These are phyloP conservation scores for Alisma plantagoaquatica DNA, from an alignment of 106 monocot species.

Conservation along the genomic window DNA sequence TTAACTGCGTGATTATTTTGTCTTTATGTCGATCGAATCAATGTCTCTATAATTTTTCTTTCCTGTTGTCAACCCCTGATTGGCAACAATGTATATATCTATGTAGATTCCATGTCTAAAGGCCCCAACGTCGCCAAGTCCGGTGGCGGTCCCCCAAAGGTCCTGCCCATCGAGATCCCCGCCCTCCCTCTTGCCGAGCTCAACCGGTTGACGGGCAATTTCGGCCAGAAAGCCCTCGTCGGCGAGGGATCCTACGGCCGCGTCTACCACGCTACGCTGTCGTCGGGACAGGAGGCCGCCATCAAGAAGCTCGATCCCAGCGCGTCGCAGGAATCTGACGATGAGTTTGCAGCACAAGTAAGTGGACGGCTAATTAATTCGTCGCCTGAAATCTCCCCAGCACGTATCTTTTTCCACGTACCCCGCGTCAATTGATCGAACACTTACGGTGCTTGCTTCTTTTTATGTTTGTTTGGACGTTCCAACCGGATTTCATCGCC, in stretches of 20 bases:
- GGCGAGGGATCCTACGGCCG: constrained; percentile 93
- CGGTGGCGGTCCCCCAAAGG: constrained; percentile 39
- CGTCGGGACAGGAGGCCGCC: constrained; percentile 41
- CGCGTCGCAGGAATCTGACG: constrained; percentile 53
- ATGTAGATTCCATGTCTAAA: constrained; percentile 37
- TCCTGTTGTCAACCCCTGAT: no score
- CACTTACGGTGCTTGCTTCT: no score
- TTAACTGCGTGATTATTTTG: no score
- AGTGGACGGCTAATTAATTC: no score
- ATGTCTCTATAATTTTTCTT: no score
- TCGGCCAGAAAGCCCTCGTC: constrained; percentile 52
- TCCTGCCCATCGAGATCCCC: constrained; percentile 69
- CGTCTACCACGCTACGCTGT: constrained; percentile 50
- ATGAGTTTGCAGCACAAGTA: constrained; percentile 77
- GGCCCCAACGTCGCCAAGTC: constrained; percentile 22
- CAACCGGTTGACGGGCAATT: constrained; percentile 47
- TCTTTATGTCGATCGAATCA: no score
- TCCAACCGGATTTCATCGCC: no score
- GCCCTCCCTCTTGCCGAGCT: constrained; percentile 54
- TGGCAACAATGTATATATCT: no score
- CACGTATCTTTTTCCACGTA: neutral
- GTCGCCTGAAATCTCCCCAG: neutral
- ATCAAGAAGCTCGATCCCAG: constrained; percentile 70
- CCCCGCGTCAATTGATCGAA: neutral
- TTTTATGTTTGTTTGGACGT: neutral